These are phyloP conservation scores for Litsea cubeba DNA, from an alignment of 164 flowering plant species.

Conservation along the genomic window DNA sequence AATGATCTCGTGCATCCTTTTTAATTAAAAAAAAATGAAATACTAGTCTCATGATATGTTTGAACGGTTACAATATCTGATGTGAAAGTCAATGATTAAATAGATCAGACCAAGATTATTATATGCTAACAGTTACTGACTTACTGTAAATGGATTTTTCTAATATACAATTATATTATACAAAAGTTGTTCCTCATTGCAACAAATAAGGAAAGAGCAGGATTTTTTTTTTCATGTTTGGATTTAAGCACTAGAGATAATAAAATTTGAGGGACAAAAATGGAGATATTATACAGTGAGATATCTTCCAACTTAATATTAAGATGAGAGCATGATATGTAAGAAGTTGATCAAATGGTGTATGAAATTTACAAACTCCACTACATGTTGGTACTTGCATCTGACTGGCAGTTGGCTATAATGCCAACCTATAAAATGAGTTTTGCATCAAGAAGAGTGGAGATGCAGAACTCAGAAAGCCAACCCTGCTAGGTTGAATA, in stretches of 20 bases:
- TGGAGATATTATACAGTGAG: neutral
- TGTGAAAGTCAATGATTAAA: neutral
- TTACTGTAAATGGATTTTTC: neutral
- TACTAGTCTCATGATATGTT: neutral
- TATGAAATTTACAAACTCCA: neutral
- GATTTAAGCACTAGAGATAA: neutral
- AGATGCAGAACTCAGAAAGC: no score
- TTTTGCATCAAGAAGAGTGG: no score
- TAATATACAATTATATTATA: neutral
- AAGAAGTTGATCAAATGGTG: neutral
- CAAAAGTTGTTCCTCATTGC: neutral
- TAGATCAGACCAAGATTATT: slow-evolving; percentile 3
- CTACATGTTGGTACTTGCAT: neutral
- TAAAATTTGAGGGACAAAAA: neutral
- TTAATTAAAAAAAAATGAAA: no score
- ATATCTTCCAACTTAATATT: neutral
- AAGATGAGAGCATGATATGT: neutral
- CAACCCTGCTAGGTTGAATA: no score
- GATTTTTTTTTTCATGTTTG: neutral
- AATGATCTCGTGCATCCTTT: neutral
- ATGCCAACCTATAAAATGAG: no score
- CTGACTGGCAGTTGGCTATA: neutral
- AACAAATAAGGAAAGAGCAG: neutral
- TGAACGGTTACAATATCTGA: neutral
- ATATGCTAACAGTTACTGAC: neutral